Evolutionary conservation across 2,329 filamentous ascomycete species (phyloP), one percentile per base, ranked within the genome.

Genomic region (Ophiostoma pallidulum): DNA sequence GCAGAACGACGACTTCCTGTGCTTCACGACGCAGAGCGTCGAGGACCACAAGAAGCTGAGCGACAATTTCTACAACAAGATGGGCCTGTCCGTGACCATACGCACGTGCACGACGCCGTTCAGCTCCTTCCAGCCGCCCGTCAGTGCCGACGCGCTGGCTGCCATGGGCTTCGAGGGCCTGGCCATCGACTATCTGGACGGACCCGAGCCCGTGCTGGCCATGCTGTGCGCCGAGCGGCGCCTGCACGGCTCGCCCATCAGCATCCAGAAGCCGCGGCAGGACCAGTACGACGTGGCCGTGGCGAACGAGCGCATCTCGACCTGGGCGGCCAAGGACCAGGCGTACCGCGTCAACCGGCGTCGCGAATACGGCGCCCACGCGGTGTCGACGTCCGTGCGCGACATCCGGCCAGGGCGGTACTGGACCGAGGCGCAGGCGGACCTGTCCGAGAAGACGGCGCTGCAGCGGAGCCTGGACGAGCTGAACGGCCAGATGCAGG

Each of bases 171-270:
- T 98, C 42, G 84, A 94, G 53, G 81, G 83, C 2, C 95, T 85
- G 67, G 81, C 88, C 1, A 72, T 86, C 22, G 85, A 97, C 59
- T 86, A 77, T 50, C 61, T 98, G 6, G 74, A 82, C 29, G 92
- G 91, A 0, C 94, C 94, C 0, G 80, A 83, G 1, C 76, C 86
- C 2, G 86, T 98, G 2, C 68, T 97, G 29, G 84, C 87, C 7
- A 92, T 94, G 84, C 75, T 98, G 19, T 96, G 89, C 63, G 75
- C 80, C 12, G 82, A 86, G 55, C 78, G 75, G 49, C 74, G 69
- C 45, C 64, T 96, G 7, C 80, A 94, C 57, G 68, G 70, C 22
- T 82, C 82, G 6, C 87, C 79, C 0, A 74, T 91, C 38, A 71
- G 77, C 14, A 67, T 80, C 13, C 63, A 62, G 5, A 78, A 86